phyloP scores from a whole-genome alignment of 148 eudicot genomes.

The Diospyros kaki region DNA sequence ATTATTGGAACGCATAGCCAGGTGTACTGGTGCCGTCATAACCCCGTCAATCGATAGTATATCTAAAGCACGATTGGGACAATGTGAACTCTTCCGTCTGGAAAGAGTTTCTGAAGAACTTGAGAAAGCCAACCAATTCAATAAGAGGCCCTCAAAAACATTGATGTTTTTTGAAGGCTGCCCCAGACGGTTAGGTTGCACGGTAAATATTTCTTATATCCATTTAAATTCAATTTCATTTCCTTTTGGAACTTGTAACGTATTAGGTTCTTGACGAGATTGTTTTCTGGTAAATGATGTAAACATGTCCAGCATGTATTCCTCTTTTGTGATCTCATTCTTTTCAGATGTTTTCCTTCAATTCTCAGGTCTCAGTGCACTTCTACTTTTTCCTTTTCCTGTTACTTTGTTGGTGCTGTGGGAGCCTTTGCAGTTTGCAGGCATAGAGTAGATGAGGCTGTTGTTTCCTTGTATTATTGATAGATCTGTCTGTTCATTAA shows the following conservation, averaged over 20 bases:
- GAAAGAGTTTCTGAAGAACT: constrained; percentile 77
- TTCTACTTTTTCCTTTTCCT: no score
- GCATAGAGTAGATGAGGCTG: not conserved
- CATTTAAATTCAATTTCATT: not conserved
- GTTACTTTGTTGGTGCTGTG: no score
- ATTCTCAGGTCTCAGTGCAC: not conserved
- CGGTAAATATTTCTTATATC: constrained; percentile 45
- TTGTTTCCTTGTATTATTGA: not conserved
- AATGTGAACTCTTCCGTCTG: constrained; percentile 79
- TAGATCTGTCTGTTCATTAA: no score
- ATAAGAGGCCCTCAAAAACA: constrained; percentile 68
- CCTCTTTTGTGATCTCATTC: not conserved
- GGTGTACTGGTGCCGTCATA: constrained; percentile 83
- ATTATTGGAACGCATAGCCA: constrained; percentile 71
- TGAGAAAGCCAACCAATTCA: constrained; percentile 50
- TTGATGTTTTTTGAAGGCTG: constrained; percentile 98
- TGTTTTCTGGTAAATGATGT: not conserved
- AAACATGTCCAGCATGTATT: not conserved
- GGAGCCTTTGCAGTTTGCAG: not conserved
- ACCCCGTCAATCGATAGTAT: constrained; percentile 70
- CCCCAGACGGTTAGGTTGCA: constrained; percentile 95
- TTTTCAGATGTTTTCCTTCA: constrained; percentile 1
- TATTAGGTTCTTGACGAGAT: not conserved
- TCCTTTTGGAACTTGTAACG: not conserved
- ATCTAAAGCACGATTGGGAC: constrained; percentile 62